phyloP scores from a whole-genome alignment of 768 basidiomycete genomes.

The Mycena alexandri region DNA sequence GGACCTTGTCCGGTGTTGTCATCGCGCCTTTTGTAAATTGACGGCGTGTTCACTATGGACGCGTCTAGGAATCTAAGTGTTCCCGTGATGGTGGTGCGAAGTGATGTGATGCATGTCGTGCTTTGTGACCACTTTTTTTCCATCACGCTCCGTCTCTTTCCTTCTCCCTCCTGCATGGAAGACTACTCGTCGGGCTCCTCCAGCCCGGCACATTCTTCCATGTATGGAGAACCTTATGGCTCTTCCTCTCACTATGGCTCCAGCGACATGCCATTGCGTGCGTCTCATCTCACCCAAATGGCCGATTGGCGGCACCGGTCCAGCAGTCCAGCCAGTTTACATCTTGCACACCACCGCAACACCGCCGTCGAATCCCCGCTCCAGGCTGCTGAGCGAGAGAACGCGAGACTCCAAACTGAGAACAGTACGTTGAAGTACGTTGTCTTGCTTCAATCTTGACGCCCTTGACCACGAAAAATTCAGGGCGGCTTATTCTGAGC shows the following conservation, averaged over 20 bases:
- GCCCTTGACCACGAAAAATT: neutral
- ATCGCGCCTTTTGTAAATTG: no score
- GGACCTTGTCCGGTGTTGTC: neutral
- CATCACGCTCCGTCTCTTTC: neutral
- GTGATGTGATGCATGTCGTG: neutral
- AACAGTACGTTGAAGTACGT: slow-evolving; percentile 3
- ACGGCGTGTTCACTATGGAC: no score
- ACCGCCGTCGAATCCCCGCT: neutral
- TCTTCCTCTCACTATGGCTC: neutral
- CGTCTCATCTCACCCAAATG: neutral
- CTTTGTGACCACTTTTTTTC: neutral
- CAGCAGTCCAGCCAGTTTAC: neutral
- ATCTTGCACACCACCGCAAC: neutral
- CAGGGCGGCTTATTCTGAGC: slow-evolving; percentile 8
- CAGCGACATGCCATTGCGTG: neutral
- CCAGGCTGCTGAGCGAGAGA: neutral
- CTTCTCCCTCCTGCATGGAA: neutral
- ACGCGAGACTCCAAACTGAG: neutral
- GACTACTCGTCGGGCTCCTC: neutral
- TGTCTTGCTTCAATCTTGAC: no score
- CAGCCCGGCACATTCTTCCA: slow-evolving; percentile 1
- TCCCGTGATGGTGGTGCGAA: neutral
- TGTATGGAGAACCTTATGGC: slow-evolving; percentile 5
- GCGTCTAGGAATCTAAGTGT: no score
- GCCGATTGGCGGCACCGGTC: slow-evolving; percentile 1